Evolutionary conservation across 1,284 basidiomycete species (phyloP), one percentile per base, ranked within the genome.

Genomic region (Cryptococcus sp.): DNA sequence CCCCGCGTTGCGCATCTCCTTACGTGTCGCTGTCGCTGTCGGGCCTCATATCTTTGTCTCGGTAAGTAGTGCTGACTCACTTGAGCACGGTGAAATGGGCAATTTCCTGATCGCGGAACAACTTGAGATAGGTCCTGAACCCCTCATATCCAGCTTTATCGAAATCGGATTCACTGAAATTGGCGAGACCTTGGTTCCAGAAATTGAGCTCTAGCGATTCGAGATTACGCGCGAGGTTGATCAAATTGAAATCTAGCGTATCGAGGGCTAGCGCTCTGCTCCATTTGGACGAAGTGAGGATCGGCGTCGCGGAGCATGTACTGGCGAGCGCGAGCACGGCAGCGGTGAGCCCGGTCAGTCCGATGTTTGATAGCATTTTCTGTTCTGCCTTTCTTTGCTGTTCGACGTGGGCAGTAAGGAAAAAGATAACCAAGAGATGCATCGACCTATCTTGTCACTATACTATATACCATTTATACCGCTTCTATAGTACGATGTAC

Each of bases 81-180:
- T 64, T 64, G 59, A 64, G 57, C 1, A 57, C 54, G 22, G 59
- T 64, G 52, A 64, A 64, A 51, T 64, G 62, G 22, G 56, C 62
- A 38, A 64, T 64, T 38, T 64, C 62, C 43, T 64, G 62, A 44
- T 61, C 57, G 25, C 62, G 46, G 54, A 64, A 61, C 19, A 61
- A 25, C 29, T 55, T 41, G 41, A 64, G 52, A 26, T 54, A 61
- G 16, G 43, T 34, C 25, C 57, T 44, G 48, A 61, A 59, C 3
- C 59, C 59, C 11, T 55, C 25, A 45, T 56, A 61, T 26, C 62
- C 62, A 1, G 62, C 62, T n/a, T 55, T 37, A 7, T 54, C 41
- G 50, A 61, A 61, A 41, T 64, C 62, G 3, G 46, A 46, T 20
- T 64, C 62, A 22, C 59, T 64, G 46, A 54, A 64, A 38, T 64